Percentiles rank a stretch among this genome's conserved stretches.
Evolutionary conservation across 2,329 filamentous ascomycete genomes (phyloP).

Genomic region (Alternaria sp.): DNA sequence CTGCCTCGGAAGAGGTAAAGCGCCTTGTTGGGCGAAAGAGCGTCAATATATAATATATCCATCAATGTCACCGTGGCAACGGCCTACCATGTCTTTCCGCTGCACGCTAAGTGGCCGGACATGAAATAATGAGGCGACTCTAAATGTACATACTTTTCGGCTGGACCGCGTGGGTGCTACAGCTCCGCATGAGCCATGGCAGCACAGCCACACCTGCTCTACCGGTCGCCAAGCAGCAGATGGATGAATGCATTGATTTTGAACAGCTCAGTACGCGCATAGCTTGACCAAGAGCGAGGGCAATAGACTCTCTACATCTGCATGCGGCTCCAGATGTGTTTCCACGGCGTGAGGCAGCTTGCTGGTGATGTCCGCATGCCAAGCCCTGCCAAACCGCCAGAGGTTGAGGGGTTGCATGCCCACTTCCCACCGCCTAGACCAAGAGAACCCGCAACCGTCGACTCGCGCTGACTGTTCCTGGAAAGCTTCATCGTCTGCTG

Average conservation of each 20-base stretch:
- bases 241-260: background rate
- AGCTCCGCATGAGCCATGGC: conserved; percentile 23
- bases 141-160: background rate
- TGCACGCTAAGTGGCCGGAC: background rate
- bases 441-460: conserved; percentile 40
- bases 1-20: conserved; percentile 44
- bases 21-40: background rate
- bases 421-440: conserved; percentile 29
- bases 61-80: background rate
- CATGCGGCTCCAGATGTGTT: background rate
- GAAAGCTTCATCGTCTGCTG: conserved; percentile 26
- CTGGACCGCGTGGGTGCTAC: conserved; percentile 6
- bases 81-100: background rate
- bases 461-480: conserved; percentile 47
- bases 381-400: conserved; percentile 30
- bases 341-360: conserved; percentile 5
- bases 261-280: background rate
- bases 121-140: conserved; percentile 8
- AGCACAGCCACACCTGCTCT: conserved; percentile 32
- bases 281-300: background rate
- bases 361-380: conserved; percentile 20
- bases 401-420: conserved; percentile 28
- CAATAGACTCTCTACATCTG: background rate
- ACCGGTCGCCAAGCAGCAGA: conserved; percentile 17
- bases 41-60: conserved; percentile 11